phyloP scores from a whole-genome alignment of 148 eudicot species.

The Diospyros lotus region DNA sequence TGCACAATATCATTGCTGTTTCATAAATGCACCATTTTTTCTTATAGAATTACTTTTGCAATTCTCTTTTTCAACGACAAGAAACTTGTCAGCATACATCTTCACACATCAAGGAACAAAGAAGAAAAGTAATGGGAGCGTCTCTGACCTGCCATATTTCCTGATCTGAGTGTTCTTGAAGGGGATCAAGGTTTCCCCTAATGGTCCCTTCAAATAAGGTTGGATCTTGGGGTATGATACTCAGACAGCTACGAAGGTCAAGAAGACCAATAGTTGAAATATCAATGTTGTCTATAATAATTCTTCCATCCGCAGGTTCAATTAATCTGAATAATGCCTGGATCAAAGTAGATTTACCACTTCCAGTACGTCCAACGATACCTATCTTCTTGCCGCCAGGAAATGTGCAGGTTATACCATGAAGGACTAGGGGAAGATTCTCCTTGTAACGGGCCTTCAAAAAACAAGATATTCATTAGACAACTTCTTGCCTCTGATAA shows the following conservation, averaged over 20 bases:
- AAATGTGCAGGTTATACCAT: conserved; percentile 70
- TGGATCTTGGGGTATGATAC: conserved; percentile 98
- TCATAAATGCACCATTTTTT: neutral
- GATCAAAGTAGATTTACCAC: conserved; percentile 94
- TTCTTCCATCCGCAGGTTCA: conserved; percentile 80
- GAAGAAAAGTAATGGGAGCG: neutral
- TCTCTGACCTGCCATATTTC: conserved; percentile 78
- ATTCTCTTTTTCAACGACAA: neutral
- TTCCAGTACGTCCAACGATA: conserved; percentile 95
- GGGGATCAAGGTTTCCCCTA: conserved; percentile 88
- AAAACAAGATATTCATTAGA: conserved; percentile 8
- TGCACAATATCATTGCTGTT: neutral
- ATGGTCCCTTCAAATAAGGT: conserved; percentile 95
- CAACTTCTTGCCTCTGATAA: neutral
- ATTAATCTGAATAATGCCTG: conserved; percentile 88
- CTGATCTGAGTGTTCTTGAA: conserved; percentile 76
- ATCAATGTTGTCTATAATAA: conserved; percentile 78
- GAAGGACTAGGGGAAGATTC: conserved; percentile 88
- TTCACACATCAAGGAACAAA: neutral
- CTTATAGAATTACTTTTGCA: neutral
- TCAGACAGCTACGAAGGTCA: conserved; percentile 90
- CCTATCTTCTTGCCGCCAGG: conserved; percentile 95
- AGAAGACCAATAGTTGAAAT: conserved; percentile 89
- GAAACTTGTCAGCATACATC: neutral
- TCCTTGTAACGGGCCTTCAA: conserved; percentile 83